A percentile compares a stretch with the other conserved stretches of the same genome.
Evolutionary conservation across 176 grass and related monocot genomes (phyloP).

Genomic region (Oryza nivara): DNA sequence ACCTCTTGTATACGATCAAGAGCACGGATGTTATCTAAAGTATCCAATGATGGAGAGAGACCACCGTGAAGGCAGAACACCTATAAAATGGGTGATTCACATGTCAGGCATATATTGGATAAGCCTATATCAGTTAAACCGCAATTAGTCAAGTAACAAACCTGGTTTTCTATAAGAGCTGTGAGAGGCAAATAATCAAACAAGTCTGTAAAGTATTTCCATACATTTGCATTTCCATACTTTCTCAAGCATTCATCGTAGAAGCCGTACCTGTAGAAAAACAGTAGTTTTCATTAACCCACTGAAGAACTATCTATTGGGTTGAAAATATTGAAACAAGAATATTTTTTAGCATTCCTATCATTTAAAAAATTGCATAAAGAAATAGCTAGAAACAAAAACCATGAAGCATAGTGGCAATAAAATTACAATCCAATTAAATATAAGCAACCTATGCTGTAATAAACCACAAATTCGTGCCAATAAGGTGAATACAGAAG

Average conservation of each 20-base stretch:
- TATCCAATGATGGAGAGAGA: constrained; percentile 97
- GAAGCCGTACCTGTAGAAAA: constrained; percentile 86
- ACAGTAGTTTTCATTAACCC: constrained; percentile 29
- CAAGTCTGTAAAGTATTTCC: constrained; percentile 97
- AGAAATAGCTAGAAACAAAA: neutral
- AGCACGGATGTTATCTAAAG: constrained; percentile 94
- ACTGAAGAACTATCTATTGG: neutral
- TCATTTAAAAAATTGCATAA: neutral
- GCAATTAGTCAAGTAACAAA: constrained; percentile 28
- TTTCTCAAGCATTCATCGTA: constrained; percentile 99
- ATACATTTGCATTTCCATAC: constrained; percentile 99
- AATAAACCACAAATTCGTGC: neutral
- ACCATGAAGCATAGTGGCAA: neutral
- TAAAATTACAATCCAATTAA: neutral
- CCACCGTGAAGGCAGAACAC: constrained; percentile 99
- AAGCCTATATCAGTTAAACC: constrained; percentile 23
- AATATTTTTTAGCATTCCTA: neutral
- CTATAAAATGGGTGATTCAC: constrained; percentile 43
- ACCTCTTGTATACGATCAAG: constrained; percentile 99
- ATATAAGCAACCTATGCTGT: neutral
- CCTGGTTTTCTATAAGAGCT: constrained; percentile 99
- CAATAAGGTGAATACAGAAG: neutral
- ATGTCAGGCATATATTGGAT: constrained; percentile 34
- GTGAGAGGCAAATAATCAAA: constrained; percentile 99
- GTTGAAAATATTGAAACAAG: constrained; percentile 1